Evolutionary conservation across 129 eudicot genomes (phyloP).

Genomic region (Dittrichia graveolens): DNA sequence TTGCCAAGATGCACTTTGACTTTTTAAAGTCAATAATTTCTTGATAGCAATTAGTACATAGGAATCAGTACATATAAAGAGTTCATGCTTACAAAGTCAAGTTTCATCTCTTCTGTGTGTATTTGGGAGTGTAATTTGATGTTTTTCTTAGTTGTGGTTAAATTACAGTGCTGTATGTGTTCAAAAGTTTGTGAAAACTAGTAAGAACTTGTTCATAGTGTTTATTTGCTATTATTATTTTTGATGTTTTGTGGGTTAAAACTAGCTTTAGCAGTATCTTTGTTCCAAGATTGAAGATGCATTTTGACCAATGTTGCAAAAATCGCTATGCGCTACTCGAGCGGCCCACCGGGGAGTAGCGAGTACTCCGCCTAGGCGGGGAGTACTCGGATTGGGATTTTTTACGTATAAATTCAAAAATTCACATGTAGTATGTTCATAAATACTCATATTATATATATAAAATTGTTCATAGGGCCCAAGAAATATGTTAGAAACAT

Average conservation of each 20-base stretch:
- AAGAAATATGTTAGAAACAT: no score
- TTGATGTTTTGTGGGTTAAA: neutral
- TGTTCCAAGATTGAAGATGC: neutral
- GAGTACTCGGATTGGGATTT: no score
- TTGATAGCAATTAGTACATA: neutral
- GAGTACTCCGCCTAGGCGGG: no score
- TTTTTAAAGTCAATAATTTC: no score
- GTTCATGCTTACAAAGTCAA: neutral
- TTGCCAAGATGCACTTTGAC: neutral
- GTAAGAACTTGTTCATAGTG: slow-evolving; percentile 10
- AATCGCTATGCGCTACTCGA: no score
- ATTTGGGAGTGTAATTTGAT: neutral
- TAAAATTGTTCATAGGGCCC: no score
- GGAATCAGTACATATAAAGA: neutral
- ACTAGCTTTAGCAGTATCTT: neutral
- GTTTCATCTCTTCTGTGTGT: neutral
- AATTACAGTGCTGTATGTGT: neutral
- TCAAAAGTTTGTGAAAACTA: neutral
- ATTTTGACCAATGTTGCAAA: no score
- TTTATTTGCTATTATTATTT: neutral
- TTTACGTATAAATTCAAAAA: no score
- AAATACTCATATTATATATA: no score
- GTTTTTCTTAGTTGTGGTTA: neutral
- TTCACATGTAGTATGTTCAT: no score
- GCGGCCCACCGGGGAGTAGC: no score